These are phyloP conservation scores for Blastobotrys malaysiensis DNA, from an alignment of 1,139 yeast species.

Conservation along the genomic window DNA sequence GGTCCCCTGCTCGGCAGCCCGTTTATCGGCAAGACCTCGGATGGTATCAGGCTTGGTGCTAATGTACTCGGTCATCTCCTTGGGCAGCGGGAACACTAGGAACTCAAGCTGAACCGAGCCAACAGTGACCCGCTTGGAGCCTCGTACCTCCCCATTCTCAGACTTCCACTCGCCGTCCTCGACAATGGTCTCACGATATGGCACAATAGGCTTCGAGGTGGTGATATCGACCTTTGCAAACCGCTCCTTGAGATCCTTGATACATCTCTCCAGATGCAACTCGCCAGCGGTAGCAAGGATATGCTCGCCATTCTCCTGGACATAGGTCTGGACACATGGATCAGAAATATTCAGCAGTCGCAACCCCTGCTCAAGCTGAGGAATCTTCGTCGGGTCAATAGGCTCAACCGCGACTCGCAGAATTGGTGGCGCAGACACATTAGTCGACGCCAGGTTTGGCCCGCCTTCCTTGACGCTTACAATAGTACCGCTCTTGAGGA, in stretches of 20 bases:
- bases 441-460: conserved; percentile 65
- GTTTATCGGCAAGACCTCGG: conserved; percentile 24
- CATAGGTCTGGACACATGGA: conserved; percentile 82
- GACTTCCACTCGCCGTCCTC: conserved; percentile 28
- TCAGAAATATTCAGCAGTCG: conserved; percentile 79
- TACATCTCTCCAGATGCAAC: conserved; percentile 82
- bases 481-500: conserved; percentile 83
- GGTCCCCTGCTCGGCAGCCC: conserved; percentile 6
- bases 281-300: conserved; percentile 95
- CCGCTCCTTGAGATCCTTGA: conserved; percentile 81
- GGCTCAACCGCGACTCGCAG: conserved; percentile 95
- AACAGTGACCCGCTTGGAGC: conserved; percentile 39
- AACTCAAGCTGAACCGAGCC: conserved; percentile 44
- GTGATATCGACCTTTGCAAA: conserved; percentile 89
- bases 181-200: conserved; percentile 82
- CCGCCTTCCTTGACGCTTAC: conserved; percentile 46
- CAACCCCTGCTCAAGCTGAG: conserved; percentile 70
- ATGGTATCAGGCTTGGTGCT: conserved; percentile 42
- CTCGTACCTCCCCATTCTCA: conserved; percentile 27
- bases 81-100: conserved; percentile 55
- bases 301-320: conserved; percentile 87
- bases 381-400: conserved; percentile 73
- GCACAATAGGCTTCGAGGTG: conserved; percentile 89
- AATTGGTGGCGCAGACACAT: conserved; percentile 66
- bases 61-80: conserved; percentile 46